Percentiles rank a stretch among this genome's conserved stretches.
phyloP scores from a whole-genome alignment of 768 basidiomycete species.

The Boletus fagicola region DNA sequence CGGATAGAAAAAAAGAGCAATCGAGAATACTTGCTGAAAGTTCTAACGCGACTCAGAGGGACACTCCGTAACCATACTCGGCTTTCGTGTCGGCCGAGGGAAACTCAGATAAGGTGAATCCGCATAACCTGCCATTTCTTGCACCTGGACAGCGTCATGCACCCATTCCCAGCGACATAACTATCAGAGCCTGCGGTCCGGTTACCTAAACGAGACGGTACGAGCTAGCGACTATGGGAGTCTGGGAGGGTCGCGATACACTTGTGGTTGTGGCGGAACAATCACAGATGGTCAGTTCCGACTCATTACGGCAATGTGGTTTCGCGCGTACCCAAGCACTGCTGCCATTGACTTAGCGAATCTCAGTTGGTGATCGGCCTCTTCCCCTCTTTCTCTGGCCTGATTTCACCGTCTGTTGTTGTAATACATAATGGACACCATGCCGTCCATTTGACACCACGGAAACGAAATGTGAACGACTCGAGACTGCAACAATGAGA shows the following conservation, averaged over 20 bases:
- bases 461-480: slow-evolving; percentile 4
- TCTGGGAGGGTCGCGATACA: slow-evolving; percentile 6
- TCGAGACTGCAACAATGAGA: neutral
- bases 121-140: neutral
- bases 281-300: slow-evolving; percentile 15
- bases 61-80: slow-evolving; percentile 20
- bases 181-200: neutral
- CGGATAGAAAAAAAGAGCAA: slow-evolving; percentile 21
- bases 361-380: slow-evolving; percentile 25
- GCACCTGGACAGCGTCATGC: neutral
- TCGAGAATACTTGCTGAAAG: slow-evolving; percentile 19
- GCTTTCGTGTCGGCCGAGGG: slow-evolving; percentile 10
- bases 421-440: slow-evolving; percentile 16
- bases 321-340: slow-evolving; percentile 24
- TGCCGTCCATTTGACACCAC: neutral
- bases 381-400: neutral
- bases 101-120: slow-evolving; percentile 21
- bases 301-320: slow-evolving; percentile 29
- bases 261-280: slow-evolving; percentile 19
- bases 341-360: slow-evolving; percentile 14
- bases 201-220: slow-evolving; percentile 15
- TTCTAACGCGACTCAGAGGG: slow-evolving; percentile 19
- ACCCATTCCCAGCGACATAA: neutral
- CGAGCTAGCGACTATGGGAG: neutral
- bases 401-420: neutral